Base-by-base conservation (phyloP, 2,329 filamentous ascomycete species). In the Blastomyces parvus region DNA sequence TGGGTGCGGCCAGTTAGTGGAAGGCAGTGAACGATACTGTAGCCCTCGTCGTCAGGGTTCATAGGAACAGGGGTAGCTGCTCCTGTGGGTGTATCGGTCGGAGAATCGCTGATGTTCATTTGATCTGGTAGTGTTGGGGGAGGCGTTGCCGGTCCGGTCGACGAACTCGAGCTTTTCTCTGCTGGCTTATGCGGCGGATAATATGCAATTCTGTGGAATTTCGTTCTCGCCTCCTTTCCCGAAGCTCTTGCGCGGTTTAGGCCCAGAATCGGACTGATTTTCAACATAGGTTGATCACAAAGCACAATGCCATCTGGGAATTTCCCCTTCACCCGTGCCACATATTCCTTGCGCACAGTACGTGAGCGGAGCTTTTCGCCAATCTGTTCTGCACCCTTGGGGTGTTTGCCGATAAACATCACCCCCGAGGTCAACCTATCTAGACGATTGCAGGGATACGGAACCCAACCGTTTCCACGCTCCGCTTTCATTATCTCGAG, bases 361-460 rank as follows among this genome's bases (percentile, higher is more conserved):
- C 94, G 84, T 5, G 83, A 84, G 68, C 86, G 84, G 64, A 99
- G 90, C 74, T 96, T 89, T 52, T 82, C 78, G 62, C 87, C 86
- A 68, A 99, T 83, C 40, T 82, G 81, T 67, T 93, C 90, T 0
- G 94, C 93, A 0, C 89, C 90, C 70, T 86, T 84, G 46, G 87
- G 82, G 66, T 90, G 86, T 78, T 99, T 99, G 36, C 88, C 94
- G 69, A 99, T 87, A 75, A 99, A 99, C 93, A 99, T 97, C 73
- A 99, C 89, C 59, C 94, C 94, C 69, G 91, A 96, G 0, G 94
- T 99, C 70, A 99, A 79, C 61, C 94, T 83, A 74, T 99, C 94
- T 36, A 99, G 84, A n/a, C 94, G 83, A 72, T 99, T 96, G 78
- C 93, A 97, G 0, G 94, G 86, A 62, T 86, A 74, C 0, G 86